Evolutionary conservation across 2,329 filamentous ascomycete genomes (phyloP), one percentile per base, ranked within the genome.

Genomic region (Bertia moriformis): DNA sequence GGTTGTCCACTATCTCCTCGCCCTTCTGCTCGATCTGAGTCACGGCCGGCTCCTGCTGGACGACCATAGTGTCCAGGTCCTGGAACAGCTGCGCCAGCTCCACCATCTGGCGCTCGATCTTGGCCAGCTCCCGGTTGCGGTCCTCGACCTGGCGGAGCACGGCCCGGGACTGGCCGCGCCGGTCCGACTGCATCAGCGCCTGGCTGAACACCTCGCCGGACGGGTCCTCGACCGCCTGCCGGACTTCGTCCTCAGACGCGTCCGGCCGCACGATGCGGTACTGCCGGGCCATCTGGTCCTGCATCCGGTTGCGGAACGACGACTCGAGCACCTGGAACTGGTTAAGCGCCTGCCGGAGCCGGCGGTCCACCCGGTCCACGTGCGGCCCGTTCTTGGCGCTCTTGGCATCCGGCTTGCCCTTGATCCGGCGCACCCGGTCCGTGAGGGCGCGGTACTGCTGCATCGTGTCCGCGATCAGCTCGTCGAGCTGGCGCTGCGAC

Each of bases 71-170:
- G 48, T 94, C 84, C 63, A 96, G 80, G 48, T 95, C 82, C 55
- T 87, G 75, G 73, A 95, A 93, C 40, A 96, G 66, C 59, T 91
- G 76, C 4, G 83, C 76, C 41, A 98, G 68, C 60, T 94, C 83
- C 10, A 84, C 76, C 73, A 96, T 83, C 55, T 93, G 83, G 53
- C 74, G 69, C 65, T 94, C 87, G 53, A 96, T 94, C 69, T 93
- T 89, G 60, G 87, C 75, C 48, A 98, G 83, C 32, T 84, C 87
- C 39, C 76, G 76, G 57, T 94, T 87, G 47, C 91, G 82, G 52
- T 83, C 76, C 57, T 82, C 73, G 24, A 93, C 86, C 46, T 85
- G 85, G 48, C 73, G 73, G 41, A 93, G 69, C 24, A 86, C 85
- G 27, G 78, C 75, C 46, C 82, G 78, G 32, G 86, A 84, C 58